Evolutionary conservation across 208 protist genomes (phyloP).

Genomic region (Trypanosoma platydactyli): DNA sequence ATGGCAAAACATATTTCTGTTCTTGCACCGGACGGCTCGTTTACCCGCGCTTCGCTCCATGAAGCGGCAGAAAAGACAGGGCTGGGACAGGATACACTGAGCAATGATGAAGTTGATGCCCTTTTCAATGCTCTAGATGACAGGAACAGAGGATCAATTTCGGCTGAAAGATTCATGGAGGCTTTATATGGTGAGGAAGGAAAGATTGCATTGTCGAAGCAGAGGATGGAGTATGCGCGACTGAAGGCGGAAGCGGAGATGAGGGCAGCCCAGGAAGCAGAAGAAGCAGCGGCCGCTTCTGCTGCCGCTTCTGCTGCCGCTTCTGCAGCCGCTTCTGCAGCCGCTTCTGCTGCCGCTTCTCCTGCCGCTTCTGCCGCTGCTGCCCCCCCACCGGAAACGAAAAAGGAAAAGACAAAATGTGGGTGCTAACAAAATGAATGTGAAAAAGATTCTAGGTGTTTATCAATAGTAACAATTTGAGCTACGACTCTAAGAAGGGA

Average conservation of each 20-base stretch:
- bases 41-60: slow-evolving; percentile 78
- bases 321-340: slow-evolving; percentile 8
- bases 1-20: slow-evolving; percentile 76
- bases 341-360: slow-evolving; percentile 4
- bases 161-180: slow-evolving; percentile 69
- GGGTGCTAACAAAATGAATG: slow-evolving; percentile 35
- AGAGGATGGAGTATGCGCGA: slow-evolving; percentile 45
- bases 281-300: slow-evolving; percentile 7
- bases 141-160: slow-evolving; percentile 71
- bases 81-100: slow-evolving; percentile 43
- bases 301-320: slow-evolving; percentile 1
- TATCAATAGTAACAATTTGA: background rate
- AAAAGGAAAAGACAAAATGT: slow-evolving; percentile 52
- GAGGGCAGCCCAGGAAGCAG: slow-evolving; percentile 29
- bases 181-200: slow-evolving; percentile 75
- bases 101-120: slow-evolving; percentile 73
- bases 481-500: too few relatives aligned
- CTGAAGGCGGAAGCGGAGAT: slow-evolving; percentile 17
- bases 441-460: background rate
- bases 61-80: slow-evolving; percentile 49
- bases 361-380: slow-evolving; percentile 3
- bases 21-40: slow-evolving; percentile 61
- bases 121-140: slow-evolving; percentile 75
- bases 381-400: slow-evolving; percentile 1
- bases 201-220: slow-evolving; percentile 40